Evolutionary conservation across 345 rosid species (phyloP).

Genomic region (Lepidium didymum): DNA sequence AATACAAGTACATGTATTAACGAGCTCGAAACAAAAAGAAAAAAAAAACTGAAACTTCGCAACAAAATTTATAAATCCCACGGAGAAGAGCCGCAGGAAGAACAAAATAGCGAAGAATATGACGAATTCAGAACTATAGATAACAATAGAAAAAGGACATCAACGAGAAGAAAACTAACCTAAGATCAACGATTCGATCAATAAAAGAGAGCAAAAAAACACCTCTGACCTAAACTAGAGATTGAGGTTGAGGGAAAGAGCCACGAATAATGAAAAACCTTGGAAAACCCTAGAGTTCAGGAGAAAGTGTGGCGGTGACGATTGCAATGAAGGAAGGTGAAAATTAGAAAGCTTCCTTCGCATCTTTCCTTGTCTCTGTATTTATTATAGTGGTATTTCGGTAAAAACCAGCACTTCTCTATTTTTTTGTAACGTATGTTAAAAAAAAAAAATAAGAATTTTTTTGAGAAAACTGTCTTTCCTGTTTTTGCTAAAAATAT

Average conservation of each 20-base stretch:
- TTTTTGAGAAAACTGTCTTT: too few relatives aligned
- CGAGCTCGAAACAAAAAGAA: neutral
- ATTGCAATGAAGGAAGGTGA: neutral
- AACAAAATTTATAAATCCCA: neutral
- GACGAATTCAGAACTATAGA: neutral
- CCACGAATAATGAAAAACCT: conserved; percentile 16
- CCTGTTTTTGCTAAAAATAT: too few relatives aligned
- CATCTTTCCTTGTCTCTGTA: neutral
- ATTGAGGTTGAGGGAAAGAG: neutral
- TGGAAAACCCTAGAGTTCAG: conserved; percentile 21
- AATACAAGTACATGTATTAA: neutral
- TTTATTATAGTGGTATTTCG: conserved; percentile 9
- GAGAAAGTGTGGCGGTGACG: conserved; percentile 13
- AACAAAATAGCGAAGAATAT: conserved; percentile 1
- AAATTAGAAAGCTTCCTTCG: neutral
- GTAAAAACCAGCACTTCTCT: neutral
- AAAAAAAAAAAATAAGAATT: too few relatives aligned
- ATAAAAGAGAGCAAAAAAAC: neutral
- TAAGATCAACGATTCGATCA: neutral
- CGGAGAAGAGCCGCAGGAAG: neutral
- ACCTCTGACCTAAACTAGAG: conserved; percentile 1
- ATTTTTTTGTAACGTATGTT: neutral
- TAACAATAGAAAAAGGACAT: neutral
- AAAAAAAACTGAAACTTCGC: neutral
- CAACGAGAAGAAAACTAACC: neutral